Evolutionary conservation across 2,329 filamentous ascomycete species (phyloP), one percentile per base, ranked within the genome.

Genomic region (Cladosporium oxysporum): DNA sequence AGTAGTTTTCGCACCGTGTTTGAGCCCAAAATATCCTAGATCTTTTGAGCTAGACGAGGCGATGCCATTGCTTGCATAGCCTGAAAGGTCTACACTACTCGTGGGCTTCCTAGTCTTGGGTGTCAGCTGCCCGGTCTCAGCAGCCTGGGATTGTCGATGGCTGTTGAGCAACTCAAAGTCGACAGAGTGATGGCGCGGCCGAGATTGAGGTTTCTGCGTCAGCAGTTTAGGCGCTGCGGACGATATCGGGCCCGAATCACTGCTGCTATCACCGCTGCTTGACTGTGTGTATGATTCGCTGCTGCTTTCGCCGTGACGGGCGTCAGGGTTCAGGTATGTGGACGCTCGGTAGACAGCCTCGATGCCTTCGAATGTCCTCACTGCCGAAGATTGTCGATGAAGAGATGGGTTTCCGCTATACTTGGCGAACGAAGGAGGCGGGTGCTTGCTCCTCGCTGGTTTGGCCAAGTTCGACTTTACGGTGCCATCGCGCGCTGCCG

Each of bases 71-170:
- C 49, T 49, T 14, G 11, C 12, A 16, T 57, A 52, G 5, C 49
- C 37, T 21, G 18, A 8, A 14, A 57, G 37, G 26, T 66, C 59
- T 21, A 57, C 47, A 37, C 71, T 71, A 12, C 65, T 50, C 11
- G 67, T 67, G 3, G 68, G 62, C 29, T 62, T 70, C 8, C 71
- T 66, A 12, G 65, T 62, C 21, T 74, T 69, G 14, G 75, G 75
- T 12, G 71, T 72, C 28, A 84, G 75, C 68, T 83, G 82, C 18
- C 82, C 82, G 41, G 80, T 83, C 72, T 84, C 82, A 21, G 82
- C 82, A 35, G 81, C 81, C 68, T 83, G 82, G 6, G 82, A 83
- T 63, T 81, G 73, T 35, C 82, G 81, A 68, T 83, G 81, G 66
- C 72, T 81, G 64, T 82, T 77, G 64, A 83, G 79, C 29, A 82